phyloP scores from a whole-genome alignment of 2,329 filamentous ascomycete genomes.

The Cladosporium austrohemisphaericum region DNA sequence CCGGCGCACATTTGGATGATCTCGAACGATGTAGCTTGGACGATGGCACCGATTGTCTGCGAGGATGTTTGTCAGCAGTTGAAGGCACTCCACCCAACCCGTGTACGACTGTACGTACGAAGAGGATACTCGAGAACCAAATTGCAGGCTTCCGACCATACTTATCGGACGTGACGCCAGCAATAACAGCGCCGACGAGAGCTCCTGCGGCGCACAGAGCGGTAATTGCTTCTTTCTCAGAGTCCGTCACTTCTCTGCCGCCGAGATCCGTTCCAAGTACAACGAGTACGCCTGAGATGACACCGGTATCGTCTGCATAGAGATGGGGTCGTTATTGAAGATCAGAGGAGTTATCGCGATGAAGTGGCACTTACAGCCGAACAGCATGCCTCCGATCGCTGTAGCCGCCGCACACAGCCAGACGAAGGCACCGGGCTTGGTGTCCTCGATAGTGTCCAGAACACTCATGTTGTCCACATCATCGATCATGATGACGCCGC shows the following conservation, averaged over 20 bases:
- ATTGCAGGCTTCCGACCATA: constrained; percentile 60
- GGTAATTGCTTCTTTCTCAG: constrained; percentile 18
- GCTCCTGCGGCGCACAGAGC: constrained; percentile 17
- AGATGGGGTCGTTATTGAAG: neutral
- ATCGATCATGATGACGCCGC: constrained; percentile 7
- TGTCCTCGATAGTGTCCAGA: constrained; percentile 21
- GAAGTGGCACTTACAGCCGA: constrained; percentile 12
- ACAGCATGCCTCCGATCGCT: constrained; percentile 21
- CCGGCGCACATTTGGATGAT: constrained; percentile 64
- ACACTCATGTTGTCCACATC: constrained; percentile 8
- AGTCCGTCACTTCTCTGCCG: constrained; percentile 8
- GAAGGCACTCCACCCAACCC: neutral
- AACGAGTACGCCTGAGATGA: constrained; percentile 21
- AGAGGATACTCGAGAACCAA: constrained; percentile 62
- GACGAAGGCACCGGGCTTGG: constrained; percentile 18
- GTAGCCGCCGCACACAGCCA: constrained; percentile 20
- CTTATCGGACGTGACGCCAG: constrained; percentile 16
- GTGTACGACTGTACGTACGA: constrained; percentile 46
- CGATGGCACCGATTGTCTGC: constrained; percentile 42
- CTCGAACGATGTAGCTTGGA: constrained; percentile 57
- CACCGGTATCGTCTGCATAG: constrained; percentile 18
- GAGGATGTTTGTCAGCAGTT: neutral
- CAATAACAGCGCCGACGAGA: constrained; percentile 14
- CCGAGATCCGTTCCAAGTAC: constrained; percentile 2
- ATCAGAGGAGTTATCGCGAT: too few species aligned